Base-by-base conservation (phyloP, 1,284 basidiomycete genomes). In the Singerocomus inundabilis region DNA sequence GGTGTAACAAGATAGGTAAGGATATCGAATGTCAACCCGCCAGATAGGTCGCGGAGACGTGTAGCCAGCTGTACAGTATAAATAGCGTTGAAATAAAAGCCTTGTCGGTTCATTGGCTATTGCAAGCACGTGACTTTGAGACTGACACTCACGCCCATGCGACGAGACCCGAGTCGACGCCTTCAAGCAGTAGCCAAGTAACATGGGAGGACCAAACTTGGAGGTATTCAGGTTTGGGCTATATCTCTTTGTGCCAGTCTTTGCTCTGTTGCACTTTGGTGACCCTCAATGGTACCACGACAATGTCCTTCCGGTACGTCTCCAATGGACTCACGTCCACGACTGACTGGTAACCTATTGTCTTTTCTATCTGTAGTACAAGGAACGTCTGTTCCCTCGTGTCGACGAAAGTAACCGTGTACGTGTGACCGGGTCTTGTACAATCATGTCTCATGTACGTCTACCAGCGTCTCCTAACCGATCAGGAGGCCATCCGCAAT, bases 161-260 rank as follows among this genome's bases (percentile, higher is more conserved):
- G n/a, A n/a, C n/a, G n/a, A n/a, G n/a, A n/a, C n/a, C n/a, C n/a
- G n/a, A n/a, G n/a, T n/a, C n/a, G n/a, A n/a, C n/a, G n/a, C n/a
- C n/a, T n/a, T n/a, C n/a, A n/a, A n/a, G n/a, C n/a, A n/a, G n/a
- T n/a, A n/a, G n/a, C n/a, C 38, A 3, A 39, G 5, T 85, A 49
- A 76, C 84, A 34, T 91, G 87, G 87, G 86, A 4, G 87, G 86
- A 0, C 58, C 88, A 35, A 90, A 89, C 66, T 82, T 94, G 49
- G 91, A 94, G 69, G 80, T 93, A 16, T 90, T 93, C 81, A 92
- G 91, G 71, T 93, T 93, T 60, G 84, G 82, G 2, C 73, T 93
- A 30, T 96, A 97, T 71, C 82, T 96, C 52, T 92, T 93, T 66
- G 85, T 95, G 56, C 93, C 93, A 1, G 80, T 95, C 45, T 76